These are phyloP conservation scores for Blattamonas nauphoetae DNA, from an alignment of 78 protist genomes.

Conservation along the genomic window DNA sequence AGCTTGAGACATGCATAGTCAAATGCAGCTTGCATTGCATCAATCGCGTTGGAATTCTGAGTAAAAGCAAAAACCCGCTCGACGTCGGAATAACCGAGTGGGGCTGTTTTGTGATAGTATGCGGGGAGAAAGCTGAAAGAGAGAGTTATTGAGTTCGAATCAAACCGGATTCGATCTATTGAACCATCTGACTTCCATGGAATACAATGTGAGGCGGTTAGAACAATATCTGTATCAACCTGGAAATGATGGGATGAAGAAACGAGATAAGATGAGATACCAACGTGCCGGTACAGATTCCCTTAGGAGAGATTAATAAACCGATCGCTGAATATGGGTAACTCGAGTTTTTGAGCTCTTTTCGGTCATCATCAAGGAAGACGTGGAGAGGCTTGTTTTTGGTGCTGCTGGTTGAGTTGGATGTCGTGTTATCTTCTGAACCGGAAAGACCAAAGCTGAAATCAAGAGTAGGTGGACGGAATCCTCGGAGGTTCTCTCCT, in stretches of 20 bases:
- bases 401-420: too few relatives aligned
- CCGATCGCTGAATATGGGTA: not conserved
- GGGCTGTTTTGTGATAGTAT: not conserved
- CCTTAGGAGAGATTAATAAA: not conserved
- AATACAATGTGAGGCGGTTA: not conserved
- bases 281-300: not conserved
- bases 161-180: not conserved
- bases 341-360: not conserved
- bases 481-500: too few relatives aligned
- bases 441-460: too few relatives aligned
- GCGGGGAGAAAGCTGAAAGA: not conserved
- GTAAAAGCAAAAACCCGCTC: not conserved
- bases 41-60: not conserved
- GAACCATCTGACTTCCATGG: not conserved
- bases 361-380: not conserved
- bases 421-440: too few relatives aligned
- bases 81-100: not conserved
- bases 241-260: too few relatives aligned
- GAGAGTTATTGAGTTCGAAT: not conserved
- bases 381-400: not conserved
- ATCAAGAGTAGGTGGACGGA: too few relatives aligned
- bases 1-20: not conserved
- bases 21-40: not conserved
- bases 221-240: not conserved
- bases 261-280: too few relatives aligned